A percentile compares a stretch with the other conserved stretches of the same genome.
Evolutionary conservation across 2,329 filamentous ascomycete genomes (phyloP).

Genomic region (Aureobasidium sp.): DNA sequence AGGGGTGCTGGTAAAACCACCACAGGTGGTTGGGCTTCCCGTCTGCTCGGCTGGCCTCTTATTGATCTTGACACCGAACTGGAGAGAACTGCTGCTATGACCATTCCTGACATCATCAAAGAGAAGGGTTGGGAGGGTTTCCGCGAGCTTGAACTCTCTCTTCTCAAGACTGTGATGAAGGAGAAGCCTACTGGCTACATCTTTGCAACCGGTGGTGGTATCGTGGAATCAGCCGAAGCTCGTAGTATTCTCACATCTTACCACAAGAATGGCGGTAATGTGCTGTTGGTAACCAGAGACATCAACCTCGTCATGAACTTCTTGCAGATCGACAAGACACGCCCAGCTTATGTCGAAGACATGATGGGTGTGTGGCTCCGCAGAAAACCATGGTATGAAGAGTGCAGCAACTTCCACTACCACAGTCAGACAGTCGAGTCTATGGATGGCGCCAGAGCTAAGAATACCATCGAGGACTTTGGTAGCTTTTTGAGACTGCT

Average conservation of each 20-base stretch:
- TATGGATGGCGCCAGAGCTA: conserved; percentile 22
- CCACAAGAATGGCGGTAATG: conserved; percentile 67
- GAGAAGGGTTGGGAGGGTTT: conserved; percentile 81
- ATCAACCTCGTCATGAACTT: conserved; percentile 85
- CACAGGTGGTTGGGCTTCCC: conserved; percentile 75
- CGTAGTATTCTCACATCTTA: conserved; percentile 67
- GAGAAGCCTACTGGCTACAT: conserved; percentile 69
- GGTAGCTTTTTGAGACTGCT: conserved; percentile 62
- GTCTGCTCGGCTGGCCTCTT: conserved; percentile 65
- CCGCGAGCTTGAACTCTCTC: conserved; percentile 64
- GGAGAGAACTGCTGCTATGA: conserved; percentile 62
- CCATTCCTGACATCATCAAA: conserved; percentile 80
- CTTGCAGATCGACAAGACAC: conserved; percentile 76
- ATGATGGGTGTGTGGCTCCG: conserved; percentile 87
- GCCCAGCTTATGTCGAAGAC: conserved; percentile 86
- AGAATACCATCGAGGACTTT: conserved; percentile 58
- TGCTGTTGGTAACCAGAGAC: conserved; percentile 79
- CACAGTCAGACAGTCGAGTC: conserved; percentile 61
- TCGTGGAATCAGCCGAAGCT: conserved; percentile 79
- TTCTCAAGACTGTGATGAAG: conserved; percentile 65
- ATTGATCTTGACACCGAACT: conserved; percentile 84
- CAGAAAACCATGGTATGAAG: conserved; percentile 78
- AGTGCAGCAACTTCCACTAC: conserved; percentile 93
- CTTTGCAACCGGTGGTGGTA: conserved; percentile 87
- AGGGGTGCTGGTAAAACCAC: conserved; percentile 95